Percentiles rank a stretch among this genome's conserved stretches.
phyloP scores from a whole-genome alignment of 192 early-diverging fungal species.

The Rhizophagus clarus region DNA sequence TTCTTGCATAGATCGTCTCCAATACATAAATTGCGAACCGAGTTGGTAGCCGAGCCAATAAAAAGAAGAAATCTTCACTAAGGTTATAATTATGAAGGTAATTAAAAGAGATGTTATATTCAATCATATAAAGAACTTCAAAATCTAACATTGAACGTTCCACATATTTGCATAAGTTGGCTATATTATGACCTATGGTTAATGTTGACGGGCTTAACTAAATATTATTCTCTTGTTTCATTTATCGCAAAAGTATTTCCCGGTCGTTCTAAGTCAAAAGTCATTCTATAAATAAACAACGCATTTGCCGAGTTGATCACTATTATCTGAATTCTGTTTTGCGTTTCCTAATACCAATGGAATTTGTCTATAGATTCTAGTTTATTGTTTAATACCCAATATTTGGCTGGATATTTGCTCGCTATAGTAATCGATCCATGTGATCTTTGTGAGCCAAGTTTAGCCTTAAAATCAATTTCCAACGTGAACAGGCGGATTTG shows the following conservation, averaged over 20 bases:
- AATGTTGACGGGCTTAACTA: background rate
- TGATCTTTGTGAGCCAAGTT: background rate
- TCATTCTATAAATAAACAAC: constrained; percentile 43
- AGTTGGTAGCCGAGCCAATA: constrained; percentile 32
- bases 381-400: constrained; percentile 35
- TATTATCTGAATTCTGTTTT: constrained; percentile 37
- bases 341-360: constrained; percentile 35
- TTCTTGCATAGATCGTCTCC: constrained; percentile 36
- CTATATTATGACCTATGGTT: background rate
- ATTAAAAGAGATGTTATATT: constrained; percentile 43
- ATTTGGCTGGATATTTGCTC: constrained; percentile 44
- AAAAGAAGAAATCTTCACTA: constrained; percentile 36
- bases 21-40: constrained; percentile 40
- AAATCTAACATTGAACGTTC: constrained; percentile 34
- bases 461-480: no score
- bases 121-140: constrained; percentile 52
- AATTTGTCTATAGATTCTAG: background rate
- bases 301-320: constrained; percentile 46
- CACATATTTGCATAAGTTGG: background rate
- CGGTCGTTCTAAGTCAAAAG: no score
- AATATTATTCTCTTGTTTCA: no score
- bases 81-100: constrained; percentile 50
- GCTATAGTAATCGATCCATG: constrained; percentile 39
- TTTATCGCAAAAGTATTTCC: background rate
- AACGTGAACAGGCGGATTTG: no score